Conservation (phyloP, 352 stramenopile species). For the Pythium aphanidermatum region DNA sequence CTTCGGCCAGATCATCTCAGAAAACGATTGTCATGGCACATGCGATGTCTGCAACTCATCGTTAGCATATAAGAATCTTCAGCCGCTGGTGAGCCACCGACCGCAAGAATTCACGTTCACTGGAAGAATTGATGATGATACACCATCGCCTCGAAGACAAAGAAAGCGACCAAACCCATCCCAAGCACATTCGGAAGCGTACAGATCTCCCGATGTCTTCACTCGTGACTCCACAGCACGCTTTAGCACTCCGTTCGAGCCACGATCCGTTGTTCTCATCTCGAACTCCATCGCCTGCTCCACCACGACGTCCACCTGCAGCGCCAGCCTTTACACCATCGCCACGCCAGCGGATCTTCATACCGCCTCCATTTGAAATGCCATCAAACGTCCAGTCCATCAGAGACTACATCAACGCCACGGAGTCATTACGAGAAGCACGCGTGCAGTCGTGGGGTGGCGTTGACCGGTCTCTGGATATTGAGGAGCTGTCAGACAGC, state of each 20-base stretch:
- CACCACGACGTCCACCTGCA: too few relatives aligned
- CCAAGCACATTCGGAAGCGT: too few relatives aligned
- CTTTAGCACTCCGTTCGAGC: too few relatives aligned
- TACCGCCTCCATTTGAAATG: too few relatives aligned
- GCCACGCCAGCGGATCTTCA: too few relatives aligned
- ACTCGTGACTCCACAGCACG: too few relatives aligned
- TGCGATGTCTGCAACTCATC: constrained; percentile 45
- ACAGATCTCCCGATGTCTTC: too few relatives aligned
- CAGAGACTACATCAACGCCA: constrained; percentile 10
- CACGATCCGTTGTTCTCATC: too few relatives aligned
- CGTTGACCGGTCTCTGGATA: constrained; percentile 33
- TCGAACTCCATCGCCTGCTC: too few relatives aligned
- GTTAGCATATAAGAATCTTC: constrained; percentile 22
- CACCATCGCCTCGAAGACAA: constrained; percentile 1
- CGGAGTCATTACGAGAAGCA: not conserved
- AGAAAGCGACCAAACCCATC: not conserved
- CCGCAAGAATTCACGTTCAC: constrained; percentile 4
- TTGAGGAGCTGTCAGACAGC: constrained; percentile 24
- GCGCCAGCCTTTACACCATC: not conserved
- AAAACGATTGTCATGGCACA: constrained; percentile 27
- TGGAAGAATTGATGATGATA: not conserved
- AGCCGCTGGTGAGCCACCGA: constrained; percentile 5
- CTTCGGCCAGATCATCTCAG: constrained; percentile 36
- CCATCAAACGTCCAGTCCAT: constrained; percentile 2
- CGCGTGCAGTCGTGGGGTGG: constrained; percentile 1